phyloP scores from a whole-genome alignment of 1,284 basidiomycete genomes.

The Malassezia yamatoensis region DNA sequence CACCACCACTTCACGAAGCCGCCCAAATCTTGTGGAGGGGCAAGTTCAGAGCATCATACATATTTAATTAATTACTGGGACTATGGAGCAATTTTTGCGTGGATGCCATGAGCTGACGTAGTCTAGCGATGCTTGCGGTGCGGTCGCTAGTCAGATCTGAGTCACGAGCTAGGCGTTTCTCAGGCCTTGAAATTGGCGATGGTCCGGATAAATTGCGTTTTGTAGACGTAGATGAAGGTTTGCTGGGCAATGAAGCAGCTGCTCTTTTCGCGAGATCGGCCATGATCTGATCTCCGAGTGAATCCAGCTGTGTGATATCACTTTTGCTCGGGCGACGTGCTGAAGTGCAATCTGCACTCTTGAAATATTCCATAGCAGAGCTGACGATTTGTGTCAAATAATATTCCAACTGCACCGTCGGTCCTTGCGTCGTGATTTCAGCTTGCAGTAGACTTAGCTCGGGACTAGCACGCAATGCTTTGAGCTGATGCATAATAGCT shows the following conservation, averaged over 20 bases:
- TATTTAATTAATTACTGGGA: neutral
- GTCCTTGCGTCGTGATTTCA: neutral
- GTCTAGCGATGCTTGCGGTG: neutral
- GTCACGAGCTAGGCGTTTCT: too few species aligned
- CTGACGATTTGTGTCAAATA: neutral
- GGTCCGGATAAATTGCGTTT: too few species aligned
- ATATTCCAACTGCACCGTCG: neutral
- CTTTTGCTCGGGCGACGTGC: neutral
- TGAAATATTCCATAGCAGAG: neutral
- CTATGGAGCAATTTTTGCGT: constrained; percentile 1
- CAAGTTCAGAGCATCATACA: neutral
- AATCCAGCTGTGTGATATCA: constrained; percentile 1
- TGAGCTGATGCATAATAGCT: constrained; percentile 9
- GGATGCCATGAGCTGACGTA: constrained; percentile 1
- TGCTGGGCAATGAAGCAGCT: too few species aligned
- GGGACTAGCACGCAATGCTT: neutral
- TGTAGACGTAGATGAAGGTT: too few species aligned
- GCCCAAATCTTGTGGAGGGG: neutral
- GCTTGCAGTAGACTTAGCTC: constrained; percentile 3
- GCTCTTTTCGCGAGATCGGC: neutral
- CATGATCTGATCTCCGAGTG: constrained; percentile 4
- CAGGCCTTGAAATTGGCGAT: too few species aligned
- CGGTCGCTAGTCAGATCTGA: neutral
- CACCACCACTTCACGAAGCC: too few species aligned
- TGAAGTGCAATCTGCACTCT: neutral